Base-by-base conservation (phyloP, 2,329 filamentous ascomycete genomes). In the Colletotrichum phormii region DNA sequence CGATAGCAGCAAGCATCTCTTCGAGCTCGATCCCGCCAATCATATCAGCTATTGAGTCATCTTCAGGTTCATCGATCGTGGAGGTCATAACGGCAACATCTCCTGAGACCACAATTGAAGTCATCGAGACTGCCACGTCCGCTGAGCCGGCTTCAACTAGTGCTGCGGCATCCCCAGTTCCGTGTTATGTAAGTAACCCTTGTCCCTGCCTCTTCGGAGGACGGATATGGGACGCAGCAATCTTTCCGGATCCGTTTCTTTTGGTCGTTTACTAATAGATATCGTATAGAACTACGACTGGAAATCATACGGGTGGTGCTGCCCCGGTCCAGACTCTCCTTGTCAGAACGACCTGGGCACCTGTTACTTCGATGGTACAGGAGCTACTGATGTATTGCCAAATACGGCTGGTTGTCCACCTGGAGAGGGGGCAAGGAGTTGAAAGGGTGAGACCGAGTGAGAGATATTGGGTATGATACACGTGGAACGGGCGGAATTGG, bases 141-240 rank as follows among this genome's bases (percentile, higher is more conserved):
- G 46, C 46, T 22, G 37, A 31, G 1, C 59, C 67, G 7, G 57
- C 33, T 35, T 4, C n/a, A 4, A 65, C 61, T 29, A 65, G 29
- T 51, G 24, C 53, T 0, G 54, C 29, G 11, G 37, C 67, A 9
- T n/a, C 67, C 18, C 67, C 67, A 5, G 54, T 70, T 22, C 61
- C 61, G 8, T 70, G 61, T 5, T 70, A 70, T 24, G 67, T 70
- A 9, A 60, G 67, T 60, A 6, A n/a, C 12, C 6, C 22, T 55
- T 18, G 53, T 53, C 6, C 58, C 58, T 24, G 4, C 6, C 18
- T n/a, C n/a, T 49, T 0, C 42, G n/a, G 18, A 11, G 6, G 42
- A 49, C 15, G 6, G 18, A 15, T 7, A 4, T 18, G n/a, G 42
- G 1, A 49, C 9, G 3, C 18, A 11, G 7, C 18, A 9, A n/a